phyloP scores from a whole-genome alignment of 495 filamentous ascomycete species.

The Neurospora sp. region DNA sequence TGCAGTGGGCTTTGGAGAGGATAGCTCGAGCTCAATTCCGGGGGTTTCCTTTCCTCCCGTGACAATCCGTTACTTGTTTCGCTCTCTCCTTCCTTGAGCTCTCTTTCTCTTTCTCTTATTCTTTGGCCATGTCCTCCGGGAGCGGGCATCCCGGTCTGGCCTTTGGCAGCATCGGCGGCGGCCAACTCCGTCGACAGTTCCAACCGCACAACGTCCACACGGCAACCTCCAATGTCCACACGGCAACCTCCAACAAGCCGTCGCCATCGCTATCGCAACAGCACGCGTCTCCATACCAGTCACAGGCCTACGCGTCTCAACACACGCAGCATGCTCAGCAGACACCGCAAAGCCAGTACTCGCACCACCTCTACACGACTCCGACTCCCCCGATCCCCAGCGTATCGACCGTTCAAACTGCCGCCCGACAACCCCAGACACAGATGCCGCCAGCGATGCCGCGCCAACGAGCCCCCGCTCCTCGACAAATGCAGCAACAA shows the following conservation, averaged over 20 bases:
- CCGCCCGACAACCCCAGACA: constrained; percentile 23
- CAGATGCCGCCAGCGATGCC: constrained; percentile 27
- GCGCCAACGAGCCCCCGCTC: constrained; percentile 25
- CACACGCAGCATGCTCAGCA: constrained; percentile 10
- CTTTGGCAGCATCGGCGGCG: constrained; percentile 7
- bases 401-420: constrained; percentile 30
- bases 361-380: constrained; percentile 26
- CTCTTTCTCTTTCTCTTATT: constrained; percentile 4
- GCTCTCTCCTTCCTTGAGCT: constrained; percentile 3
- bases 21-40: not conserved
- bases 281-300: constrained; percentile 23
- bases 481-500: constrained; percentile 25
- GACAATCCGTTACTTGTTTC: not conserved
- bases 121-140: constrained; percentile 19
- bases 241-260: constrained; percentile 23
- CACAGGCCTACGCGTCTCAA: constrained; percentile 5
- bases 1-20: not conserved
- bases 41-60: not conserved
- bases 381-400: constrained; percentile 27
- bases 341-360: constrained; percentile 2
- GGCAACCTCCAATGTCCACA: constrained; percentile 26
- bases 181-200: constrained; percentile 17
- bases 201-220: constrained; percentile 29
- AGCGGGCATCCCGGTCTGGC: constrained; percentile 23
- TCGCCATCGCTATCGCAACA: constrained; percentile 25